These are phyloP conservation scores for Sporothrix dimorphospora DNA, from an alignment of 2,329 filamentous ascomycete genomes.

Conservation along the genomic window DNA sequence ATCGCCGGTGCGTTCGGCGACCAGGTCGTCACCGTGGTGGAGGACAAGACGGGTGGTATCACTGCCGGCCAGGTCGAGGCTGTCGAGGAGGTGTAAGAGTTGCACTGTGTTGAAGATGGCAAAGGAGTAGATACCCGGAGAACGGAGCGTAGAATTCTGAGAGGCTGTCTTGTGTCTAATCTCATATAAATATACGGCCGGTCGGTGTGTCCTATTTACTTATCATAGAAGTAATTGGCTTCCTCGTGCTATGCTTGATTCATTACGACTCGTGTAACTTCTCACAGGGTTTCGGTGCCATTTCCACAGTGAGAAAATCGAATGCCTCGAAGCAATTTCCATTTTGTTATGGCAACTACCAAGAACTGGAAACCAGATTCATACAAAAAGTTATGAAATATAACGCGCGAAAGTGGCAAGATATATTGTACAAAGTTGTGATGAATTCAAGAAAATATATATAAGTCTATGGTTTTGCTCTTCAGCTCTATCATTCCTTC, in stretches of 20 bases:
- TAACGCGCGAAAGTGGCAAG: no score
- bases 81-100: background rate
- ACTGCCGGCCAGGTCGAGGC: background rate
- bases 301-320: no score
- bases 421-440: no score
- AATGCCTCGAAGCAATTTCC: no score
- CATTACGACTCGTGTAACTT: background rate
- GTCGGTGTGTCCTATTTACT: background rate
- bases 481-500: background rate
- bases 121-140: background rate
- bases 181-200: background rate
- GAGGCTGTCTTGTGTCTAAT: no score
- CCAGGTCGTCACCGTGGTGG: conserved; percentile 42
- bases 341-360: no score
- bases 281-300: no score
- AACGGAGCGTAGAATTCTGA: background rate
- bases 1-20: conserved; percentile 54
- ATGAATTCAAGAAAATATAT: background rate
- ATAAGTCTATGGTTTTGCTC: background rate
- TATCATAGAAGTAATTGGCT: background rate
- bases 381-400: no score
- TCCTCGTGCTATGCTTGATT: background rate
- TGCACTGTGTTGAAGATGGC: background rate
- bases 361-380: no score
- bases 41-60: background rate